Evolutionary conservation across 2,329 filamentous ascomycete species (phyloP).

Genomic region (Sporothrix sp.): DNA sequence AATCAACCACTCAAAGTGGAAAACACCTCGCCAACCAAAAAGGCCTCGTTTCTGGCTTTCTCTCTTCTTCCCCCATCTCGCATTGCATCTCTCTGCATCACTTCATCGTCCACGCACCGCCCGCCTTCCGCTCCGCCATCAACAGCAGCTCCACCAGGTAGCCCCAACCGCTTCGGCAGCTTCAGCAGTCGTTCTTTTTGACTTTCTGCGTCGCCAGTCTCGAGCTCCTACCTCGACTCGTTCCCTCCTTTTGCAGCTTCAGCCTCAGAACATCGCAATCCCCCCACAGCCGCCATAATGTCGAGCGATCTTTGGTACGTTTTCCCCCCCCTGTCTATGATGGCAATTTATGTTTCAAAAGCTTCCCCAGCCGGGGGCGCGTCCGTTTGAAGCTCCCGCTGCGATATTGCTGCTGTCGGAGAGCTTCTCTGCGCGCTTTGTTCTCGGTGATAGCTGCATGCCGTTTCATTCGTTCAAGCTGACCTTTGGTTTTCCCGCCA

Average conservation of each 20-base stretch:
- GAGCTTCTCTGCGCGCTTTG: conserved; percentile 8
- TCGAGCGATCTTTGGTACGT: conserved; percentile 18
- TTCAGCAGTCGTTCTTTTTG: neutral
- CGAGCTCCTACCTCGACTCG: neutral
- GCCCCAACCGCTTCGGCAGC: conserved; percentile 8
- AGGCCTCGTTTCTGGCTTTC: conserved; percentile 18
- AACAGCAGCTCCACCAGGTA: conserved; percentile 3
- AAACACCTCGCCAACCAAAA: conserved; percentile 26
- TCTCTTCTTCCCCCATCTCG: conserved; percentile 5
- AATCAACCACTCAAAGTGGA: conserved; percentile 24
- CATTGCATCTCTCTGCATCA: neutral
- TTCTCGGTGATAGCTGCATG: neutral
- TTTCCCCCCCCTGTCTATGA: neutral
- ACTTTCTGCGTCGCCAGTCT: neutral
- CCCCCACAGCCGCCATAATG: conserved; percentile 15
- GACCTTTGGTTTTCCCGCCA: conserved; percentile 13
- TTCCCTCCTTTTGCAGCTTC: conserved; percentile 4
- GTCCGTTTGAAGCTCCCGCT: neutral
- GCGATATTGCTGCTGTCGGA: neutral
- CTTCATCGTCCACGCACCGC: conserved; percentile 12
- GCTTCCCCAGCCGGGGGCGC: neutral
- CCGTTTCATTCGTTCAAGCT: conserved; percentile 2
- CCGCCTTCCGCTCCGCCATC: conserved; percentile 13
- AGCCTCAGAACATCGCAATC: neutral
- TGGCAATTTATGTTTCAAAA: neutral